Percentiles rank a stretch among this genome's conserved stretches.
phyloP scores from a whole-genome alignment of 2,329 filamentous ascomycete genomes.

The Aspergillus eucalypticola region DNA sequence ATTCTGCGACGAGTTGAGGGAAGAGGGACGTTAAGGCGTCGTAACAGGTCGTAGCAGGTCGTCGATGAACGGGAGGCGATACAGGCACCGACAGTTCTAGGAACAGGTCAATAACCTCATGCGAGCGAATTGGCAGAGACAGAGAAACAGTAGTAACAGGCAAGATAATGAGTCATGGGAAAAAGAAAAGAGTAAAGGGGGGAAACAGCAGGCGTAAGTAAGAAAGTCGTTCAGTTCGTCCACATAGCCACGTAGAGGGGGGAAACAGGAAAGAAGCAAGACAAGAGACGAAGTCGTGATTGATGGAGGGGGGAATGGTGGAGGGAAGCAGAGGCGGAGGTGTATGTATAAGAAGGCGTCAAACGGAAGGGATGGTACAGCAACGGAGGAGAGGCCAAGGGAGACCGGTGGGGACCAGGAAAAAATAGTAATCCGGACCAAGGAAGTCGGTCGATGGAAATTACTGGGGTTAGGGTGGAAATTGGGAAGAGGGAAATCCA shows the following conservation, averaged over 20 bases:
- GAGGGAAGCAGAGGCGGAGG: slow-evolving; percentile 5
- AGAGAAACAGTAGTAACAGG: slow-evolving; percentile 3
- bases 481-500: neutral
- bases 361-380: slow-evolving; percentile 27
- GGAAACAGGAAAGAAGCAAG: slow-evolving; percentile 12
- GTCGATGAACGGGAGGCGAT: slow-evolving; percentile 19
- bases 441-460: slow-evolving; percentile 3
- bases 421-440: slow-evolving; percentile 6
- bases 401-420: slow-evolving; percentile 21
- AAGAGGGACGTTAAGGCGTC: slow-evolving; percentile 21
- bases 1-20: slow-evolving; percentile 15
- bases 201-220: neutral
- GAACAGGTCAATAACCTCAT: slow-evolving; percentile 7
- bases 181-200: slow-evolving; percentile 13
- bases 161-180: too few relatives aligned
- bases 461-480: slow-evolving; percentile 2
- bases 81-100: neutral
- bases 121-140: slow-evolving; percentile 17
- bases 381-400: slow-evolving; percentile 31
- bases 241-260: slow-evolving; percentile 15
- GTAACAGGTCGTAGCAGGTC: slow-evolving; percentile 35
- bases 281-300: slow-evolving; percentile 6
- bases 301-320: slow-evolving; percentile 2
- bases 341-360: slow-evolving; percentile 28
- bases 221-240: slow-evolving; percentile 21